Base-by-base conservation (phyloP, 768 basidiomycete genomes). In the Arthromyces matolae region DNA sequence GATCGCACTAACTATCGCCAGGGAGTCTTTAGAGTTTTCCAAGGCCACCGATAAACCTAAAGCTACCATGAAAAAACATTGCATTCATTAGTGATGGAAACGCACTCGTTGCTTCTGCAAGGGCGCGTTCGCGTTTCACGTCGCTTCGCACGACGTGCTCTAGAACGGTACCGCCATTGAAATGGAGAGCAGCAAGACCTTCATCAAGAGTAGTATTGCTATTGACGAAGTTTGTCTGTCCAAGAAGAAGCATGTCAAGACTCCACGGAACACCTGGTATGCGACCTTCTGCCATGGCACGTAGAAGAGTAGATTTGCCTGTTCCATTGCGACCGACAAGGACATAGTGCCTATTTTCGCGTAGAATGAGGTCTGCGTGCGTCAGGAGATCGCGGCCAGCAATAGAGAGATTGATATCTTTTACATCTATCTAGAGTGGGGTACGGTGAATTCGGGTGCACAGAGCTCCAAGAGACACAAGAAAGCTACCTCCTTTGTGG, bases 251-350 rank as follows among this genome's bases (percentile, higher is more conserved):
- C 39, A 80, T 74, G 2, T 66, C 64, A 16, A 78, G 45, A 36
- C 64, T 66, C 49, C 66, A 62, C 9, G 65, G 62, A n/a, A 79
- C 49, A 12, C 78, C 79, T 0, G 78, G 77, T 34, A 80, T 76
- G 23, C 71, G 60, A 23, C 69, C 64, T 16, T 77, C 70, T 2
- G 64, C 61, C 20, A 79, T 52, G 8, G 75, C 75, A 14, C 63
- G 63, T 22, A 79, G 53, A 0, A 78, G 60, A 13, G 56, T 75
- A 12, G 75, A 77, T 56, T 81, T 81, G 8, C 79, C 80, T 14
- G 71, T 68, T 2, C 80, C 80, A 57, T 80, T 79, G 44, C 79
- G 67, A 12, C 80, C 82, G 6, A 81, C 66, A 44, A 85, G 68
- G 23, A 71, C 76, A 61, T 80, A 80, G 20, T 71, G 69, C 3